phyloP scores from a whole-genome alignment of 129 eudicot genomes.

The Chrysanthemum seticuspe region DNA sequence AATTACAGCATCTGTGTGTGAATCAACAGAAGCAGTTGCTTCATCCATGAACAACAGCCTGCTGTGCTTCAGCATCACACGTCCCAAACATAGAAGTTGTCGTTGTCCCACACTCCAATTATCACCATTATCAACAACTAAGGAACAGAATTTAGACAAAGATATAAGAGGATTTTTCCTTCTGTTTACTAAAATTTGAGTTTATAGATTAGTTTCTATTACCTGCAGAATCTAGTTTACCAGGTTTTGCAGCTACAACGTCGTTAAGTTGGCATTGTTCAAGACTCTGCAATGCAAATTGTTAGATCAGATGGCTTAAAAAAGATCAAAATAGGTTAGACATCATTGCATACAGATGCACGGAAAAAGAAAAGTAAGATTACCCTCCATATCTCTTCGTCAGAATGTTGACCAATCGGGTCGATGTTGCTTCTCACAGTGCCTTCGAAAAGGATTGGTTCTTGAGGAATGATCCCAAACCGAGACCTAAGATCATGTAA shows the following conservation, averaged over 20 bases:
- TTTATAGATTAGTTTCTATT: conserved; percentile 6
- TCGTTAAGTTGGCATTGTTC: conserved; percentile 89
- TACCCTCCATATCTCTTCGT: conserved; percentile 92
- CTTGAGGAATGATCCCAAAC: conserved; percentile 94
- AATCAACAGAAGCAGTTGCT: conserved; percentile 98
- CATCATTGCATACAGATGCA: neutral
- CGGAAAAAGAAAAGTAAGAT: neutral
- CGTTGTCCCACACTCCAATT: conserved; percentile 97
- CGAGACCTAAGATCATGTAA: conserved; percentile 88
- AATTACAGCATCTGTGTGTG: conserved; percentile 83
- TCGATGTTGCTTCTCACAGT: conserved; percentile 87
- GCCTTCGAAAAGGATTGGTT: conserved; percentile 87
- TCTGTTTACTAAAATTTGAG: neutral
- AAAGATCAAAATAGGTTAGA: too few relatives aligned
- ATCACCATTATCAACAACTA: conserved; percentile 80
- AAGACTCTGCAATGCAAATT: conserved; percentile 52
- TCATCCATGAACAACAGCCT: conserved; percentile 86
- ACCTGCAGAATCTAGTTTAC: conserved; percentile 82
- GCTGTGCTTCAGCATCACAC: conserved; percentile 79
- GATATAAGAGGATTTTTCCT: neutral
- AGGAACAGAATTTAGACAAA: neutral
- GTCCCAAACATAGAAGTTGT: conserved; percentile 82
- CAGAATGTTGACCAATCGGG: conserved; percentile 71
- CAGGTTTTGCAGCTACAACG: conserved; percentile 80
- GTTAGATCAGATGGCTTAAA: conserved; percentile 1